Evolutionary conservation across 768 basidiomycete species (phyloP).

Genomic region (Gyrodon lividus): DNA sequence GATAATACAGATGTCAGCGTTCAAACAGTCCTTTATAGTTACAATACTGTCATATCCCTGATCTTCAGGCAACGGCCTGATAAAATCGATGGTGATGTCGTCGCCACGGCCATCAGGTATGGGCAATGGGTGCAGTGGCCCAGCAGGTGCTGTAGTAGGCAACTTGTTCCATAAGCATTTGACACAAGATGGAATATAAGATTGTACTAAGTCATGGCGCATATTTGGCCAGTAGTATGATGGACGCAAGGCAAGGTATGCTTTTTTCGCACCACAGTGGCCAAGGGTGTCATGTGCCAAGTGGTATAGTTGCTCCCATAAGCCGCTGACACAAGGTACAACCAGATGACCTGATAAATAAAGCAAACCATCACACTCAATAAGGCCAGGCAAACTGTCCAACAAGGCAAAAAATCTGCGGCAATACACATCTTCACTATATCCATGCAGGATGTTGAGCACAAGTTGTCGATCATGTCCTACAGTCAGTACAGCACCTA

Average conservation of each 20-base stretch:
- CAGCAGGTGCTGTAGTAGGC: slow-evolving; percentile 7
- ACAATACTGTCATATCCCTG: slow-evolving; percentile 29
- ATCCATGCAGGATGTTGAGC: slow-evolving; percentile 1
- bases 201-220: neutral
- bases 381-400: slow-evolving; percentile 14
- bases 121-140: slow-evolving; percentile 19
- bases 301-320: slow-evolving; percentile 11
- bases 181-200: slow-evolving; percentile 14
- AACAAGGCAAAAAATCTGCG: neutral
- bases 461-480: neutral
- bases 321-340: slow-evolving; percentile 7
- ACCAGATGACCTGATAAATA: slow-evolving; percentile 28
- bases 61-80: slow-evolving; percentile 35
- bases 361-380: slow-evolving; percentile 14
- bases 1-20: slow-evolving; percentile 19
- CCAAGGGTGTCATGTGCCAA: slow-evolving; percentile 10
- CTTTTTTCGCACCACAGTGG: slow-evolving; percentile 12
- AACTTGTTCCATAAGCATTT: slow-evolving; percentile 29
- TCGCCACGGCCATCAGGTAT: slow-evolving; percentile 18
- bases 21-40: slow-evolving; percentile 23
- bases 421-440: slow-evolving; percentile 8
- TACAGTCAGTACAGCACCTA: neutral
- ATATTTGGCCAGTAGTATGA: slow-evolving; percentile 33
- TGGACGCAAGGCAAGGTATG: slow-evolving; percentile 10
- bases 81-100: slow-evolving; percentile 30